Base-by-base conservation (phyloP, 805 yeast genomes). In the Danielia oregonensis region DNA sequence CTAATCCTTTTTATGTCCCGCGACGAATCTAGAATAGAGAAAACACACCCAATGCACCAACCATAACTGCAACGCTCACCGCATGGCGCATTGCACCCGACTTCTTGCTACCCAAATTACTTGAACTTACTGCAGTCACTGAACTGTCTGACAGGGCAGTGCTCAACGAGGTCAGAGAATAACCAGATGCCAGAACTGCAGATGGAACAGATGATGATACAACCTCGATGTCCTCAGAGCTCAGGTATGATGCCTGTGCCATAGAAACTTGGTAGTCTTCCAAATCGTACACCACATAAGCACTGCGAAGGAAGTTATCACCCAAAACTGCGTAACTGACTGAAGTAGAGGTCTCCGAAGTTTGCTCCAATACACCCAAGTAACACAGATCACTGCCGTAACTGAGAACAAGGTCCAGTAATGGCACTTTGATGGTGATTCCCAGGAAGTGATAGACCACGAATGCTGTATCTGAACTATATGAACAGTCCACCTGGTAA, bases 261-360 rank as follows among this genome's bases (percentile, higher is more conserved):
- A 82, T 45, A 3, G 84, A 76, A 24, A 82, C 62, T 47, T 74
- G 68, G 30, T 57, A 59, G 49, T 72, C 72, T 21, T 78, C 85
- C 33, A 79, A 58, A 54, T 83, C 82, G 55, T 72, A 79, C 11
- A 79, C 86, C 17, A 78, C 68, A 54, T 80, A 82, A 2, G 81
- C 79, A 37, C 74, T 69, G 35, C 85, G 66, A 43, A 84, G 58
- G 51, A 83, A 74, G 29, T 74, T 70, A 51, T 81, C 88, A 8
- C 93, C 93, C 24, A 84, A 62, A 35, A 79, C 66, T 12, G 61
- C 46, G 36, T 49, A 51, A 21, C 24, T 19, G 17, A 13, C 30
- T 12, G 23, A 13, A 17, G 54, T 59, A 10, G 39, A 45, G 9
- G 22, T 6, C 6, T 6, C 9, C 6, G 6, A 6, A 9, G 6